phyloP scores from a whole-genome alignment of 2,329 filamentous ascomycete species.

The Colletotrichum trifolii region DNA sequence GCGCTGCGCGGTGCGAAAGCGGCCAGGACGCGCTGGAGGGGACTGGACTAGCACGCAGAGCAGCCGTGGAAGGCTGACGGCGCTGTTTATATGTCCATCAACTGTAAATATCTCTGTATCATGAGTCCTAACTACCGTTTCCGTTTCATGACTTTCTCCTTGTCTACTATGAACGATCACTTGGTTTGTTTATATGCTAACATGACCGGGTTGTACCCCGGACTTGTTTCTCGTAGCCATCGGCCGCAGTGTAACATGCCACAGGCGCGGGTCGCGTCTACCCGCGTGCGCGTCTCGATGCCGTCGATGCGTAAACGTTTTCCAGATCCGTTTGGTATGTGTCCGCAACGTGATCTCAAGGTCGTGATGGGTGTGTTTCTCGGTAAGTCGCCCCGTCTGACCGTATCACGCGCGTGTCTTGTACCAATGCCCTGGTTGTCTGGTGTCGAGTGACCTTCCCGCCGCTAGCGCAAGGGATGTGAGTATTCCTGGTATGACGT shows the following conservation, averaged over 20 bases:
- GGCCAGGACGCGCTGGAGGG: slow-evolving; percentile 53
- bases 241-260: not conserved
- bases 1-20: slow-evolving; percentile 49
- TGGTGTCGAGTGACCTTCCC: slow-evolving; percentile 29
- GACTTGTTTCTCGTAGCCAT: not conserved
- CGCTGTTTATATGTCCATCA: slow-evolving; percentile 53
- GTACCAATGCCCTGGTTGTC: slow-evolving; percentile 10
- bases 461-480: too few species aligned
- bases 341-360: slow-evolving; percentile 18
- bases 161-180: slow-evolving; percentile 13
- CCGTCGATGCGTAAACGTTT: slow-evolving; percentile 22
- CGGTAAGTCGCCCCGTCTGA: slow-evolving; percentile 27
- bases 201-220: not conserved
- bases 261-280: slow-evolving; percentile 3
- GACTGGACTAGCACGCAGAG: slow-evolving; percentile 51
- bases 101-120: slow-evolving; percentile 42
- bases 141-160: slow-evolving; percentile 17
- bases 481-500: too few species aligned
- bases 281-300: slow-evolving; percentile 8
- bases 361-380: slow-evolving; percentile 9
- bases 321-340: slow-evolving; percentile 13
- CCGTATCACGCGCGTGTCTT: slow-evolving; percentile 25
- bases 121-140: slow-evolving; percentile 26
- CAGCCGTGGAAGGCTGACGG: slow-evolving; percentile 40
- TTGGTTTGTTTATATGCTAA: not conserved